Percentiles rank a stretch among this genome's conserved stretches.
phyloP scores from a whole-genome alignment of 768 basidiomycete genomes.

The Lactifluus echinatus region DNA sequence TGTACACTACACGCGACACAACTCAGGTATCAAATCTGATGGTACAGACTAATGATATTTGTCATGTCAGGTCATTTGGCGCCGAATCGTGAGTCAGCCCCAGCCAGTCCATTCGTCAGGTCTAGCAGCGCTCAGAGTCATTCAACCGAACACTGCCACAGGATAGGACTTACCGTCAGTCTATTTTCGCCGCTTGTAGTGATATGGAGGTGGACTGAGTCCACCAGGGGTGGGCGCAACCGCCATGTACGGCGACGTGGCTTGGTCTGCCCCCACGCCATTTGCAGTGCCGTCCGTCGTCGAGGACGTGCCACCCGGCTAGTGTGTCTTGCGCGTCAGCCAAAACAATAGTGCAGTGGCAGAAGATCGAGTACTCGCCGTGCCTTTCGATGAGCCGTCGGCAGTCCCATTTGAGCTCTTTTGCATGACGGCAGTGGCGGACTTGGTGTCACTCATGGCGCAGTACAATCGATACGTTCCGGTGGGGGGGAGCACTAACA shows the following conservation, averaged over 20 bases:
- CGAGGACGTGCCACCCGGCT: constrained; percentile 73
- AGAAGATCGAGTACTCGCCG: constrained; percentile 80
- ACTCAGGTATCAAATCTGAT: constrained; percentile 12
- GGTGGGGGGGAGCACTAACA: neutral
- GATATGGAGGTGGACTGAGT: constrained; percentile 20
- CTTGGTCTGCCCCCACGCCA: constrained; percentile 1
- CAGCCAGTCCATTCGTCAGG: neutral
- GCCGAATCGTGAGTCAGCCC: neutral
- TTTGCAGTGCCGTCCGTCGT: constrained; percentile 7
- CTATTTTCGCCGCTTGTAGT: constrained; percentile 16
- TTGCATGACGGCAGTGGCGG: constrained; percentile 15
- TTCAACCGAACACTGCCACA: neutral
- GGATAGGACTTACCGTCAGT: neutral
- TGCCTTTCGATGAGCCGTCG: constrained; percentile 76
- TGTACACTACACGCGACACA: constrained; percentile 5
- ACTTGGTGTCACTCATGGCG: constrained; percentile 12
- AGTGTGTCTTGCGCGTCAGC: constrained; percentile 84
- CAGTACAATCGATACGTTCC: neutral
- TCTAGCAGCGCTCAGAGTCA: neutral
- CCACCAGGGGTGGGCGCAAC: constrained; percentile 16
- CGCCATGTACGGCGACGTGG: constrained; percentile 14
- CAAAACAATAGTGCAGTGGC: constrained; percentile 65
- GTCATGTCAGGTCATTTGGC: constrained; percentile 11
- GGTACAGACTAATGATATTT: too few species aligned
- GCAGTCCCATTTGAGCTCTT: constrained; percentile 6